Base-by-base conservation (phyloP, 352 stramenopile species). In the Phytophthora agathidicida region DNA sequence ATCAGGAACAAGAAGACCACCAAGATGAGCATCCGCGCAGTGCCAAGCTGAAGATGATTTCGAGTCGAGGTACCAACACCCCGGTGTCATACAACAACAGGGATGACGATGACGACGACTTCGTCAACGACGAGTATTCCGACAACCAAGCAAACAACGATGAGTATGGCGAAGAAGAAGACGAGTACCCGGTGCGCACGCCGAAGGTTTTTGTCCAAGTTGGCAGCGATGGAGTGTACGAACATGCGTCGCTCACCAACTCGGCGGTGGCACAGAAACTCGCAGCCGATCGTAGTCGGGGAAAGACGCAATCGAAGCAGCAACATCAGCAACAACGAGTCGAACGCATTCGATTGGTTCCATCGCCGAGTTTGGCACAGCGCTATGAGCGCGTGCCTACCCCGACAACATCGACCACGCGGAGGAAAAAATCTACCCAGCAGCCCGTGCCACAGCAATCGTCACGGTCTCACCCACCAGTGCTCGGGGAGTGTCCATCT, bases 191-290 rank as follows among this genome's bases (percentile, higher is more conserved):
- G 3, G 59, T 88, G 9, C 65, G 45, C 19, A 46, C 71, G 13
- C 74, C 76, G 6, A 75, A 74, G 23, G 62, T 85, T 17, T 81
- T 85, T 36, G 75, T 86, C 20, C 71, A 86, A 10, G 67, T 82
- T 30, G 62, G 66, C 1, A 55, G 56, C 7, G 57, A 80, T 14
- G 69, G 66, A 24, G 61, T 74, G n/a, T 80, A 70, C 59, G 69
- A 80, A 26, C 69, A 72, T 45, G 23, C 48, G 7, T 59, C 61
- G 1, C 27, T 44, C 1, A 47, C 63, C 37, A 63, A 65, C 19
- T 82, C 73, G 1, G 73, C 68, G 1, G 57, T 83, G 20, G 23
- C 71, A 11, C 56, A 71, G 27, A 84, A 80, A 24, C 43, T 83
- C 5, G 59, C 69, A 19, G 50, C 58, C n/a, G 44, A 77, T 22